phyloP scores from a whole-genome alignment of 129 eudicot genomes.

The Mikania micrantha region DNA sequence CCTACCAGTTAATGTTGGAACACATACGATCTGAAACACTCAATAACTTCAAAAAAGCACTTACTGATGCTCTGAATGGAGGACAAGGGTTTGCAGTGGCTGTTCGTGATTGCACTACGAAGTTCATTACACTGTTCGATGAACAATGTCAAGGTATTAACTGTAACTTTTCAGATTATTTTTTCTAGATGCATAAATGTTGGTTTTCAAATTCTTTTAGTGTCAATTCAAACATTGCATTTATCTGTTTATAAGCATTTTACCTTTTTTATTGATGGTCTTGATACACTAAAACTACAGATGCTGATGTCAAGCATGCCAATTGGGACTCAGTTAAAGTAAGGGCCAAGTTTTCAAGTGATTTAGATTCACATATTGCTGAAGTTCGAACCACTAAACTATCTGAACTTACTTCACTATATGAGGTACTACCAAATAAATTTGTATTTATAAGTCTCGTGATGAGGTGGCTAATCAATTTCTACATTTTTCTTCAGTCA shows the following conservation, averaged over 20 bases:
- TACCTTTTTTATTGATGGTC: neutral
- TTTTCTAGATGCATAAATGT: neutral
- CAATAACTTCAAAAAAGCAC: conserved; percentile 54
- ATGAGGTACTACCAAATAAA: conserved; percentile 47
- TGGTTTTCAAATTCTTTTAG: neutral
- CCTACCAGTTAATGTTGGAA: conserved; percentile 60
- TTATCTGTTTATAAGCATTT: neutral
- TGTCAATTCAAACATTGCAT: neutral
- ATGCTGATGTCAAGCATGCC: conserved; percentile 58
- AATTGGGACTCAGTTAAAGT: conserved; percentile 72
- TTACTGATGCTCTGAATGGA: conserved; percentile 49
- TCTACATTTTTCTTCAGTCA: conserved; percentile 33
- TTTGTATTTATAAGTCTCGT: neutral
- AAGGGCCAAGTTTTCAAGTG: conserved; percentile 59
- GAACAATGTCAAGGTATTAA: conserved; percentile 67
- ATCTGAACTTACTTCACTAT: conserved; percentile 51
- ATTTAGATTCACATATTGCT: conserved; percentile 62
- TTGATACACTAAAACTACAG: conserved; percentile 30
- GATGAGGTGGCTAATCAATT: neutral
- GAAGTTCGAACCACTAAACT: conserved; percentile 55
- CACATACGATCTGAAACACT: conserved; percentile 61
- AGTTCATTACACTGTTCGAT: conserved; percentile 41
- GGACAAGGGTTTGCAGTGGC: conserved; percentile 74
- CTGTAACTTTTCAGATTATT: neutral
- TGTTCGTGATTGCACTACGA: conserved; percentile 43